These are phyloP conservation scores for Geotrichum cucujoidarum DNA, from an alignment of 1,139 yeast genomes.

Conservation along the genomic window DNA sequence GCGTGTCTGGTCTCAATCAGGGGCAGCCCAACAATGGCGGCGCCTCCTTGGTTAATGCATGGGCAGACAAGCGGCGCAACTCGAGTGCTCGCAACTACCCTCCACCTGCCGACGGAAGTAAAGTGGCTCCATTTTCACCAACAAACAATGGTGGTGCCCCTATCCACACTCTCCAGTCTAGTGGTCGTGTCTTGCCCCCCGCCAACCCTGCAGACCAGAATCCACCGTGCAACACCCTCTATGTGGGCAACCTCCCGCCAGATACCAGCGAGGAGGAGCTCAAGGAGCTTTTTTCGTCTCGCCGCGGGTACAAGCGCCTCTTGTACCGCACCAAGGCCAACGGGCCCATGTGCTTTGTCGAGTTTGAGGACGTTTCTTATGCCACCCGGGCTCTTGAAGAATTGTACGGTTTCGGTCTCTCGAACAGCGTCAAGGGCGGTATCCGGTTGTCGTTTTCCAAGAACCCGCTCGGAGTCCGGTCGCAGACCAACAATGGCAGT, in stretches of 20 bases:
- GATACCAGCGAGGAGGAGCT: slow-evolving; percentile 94
- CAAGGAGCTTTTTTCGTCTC: slow-evolving; percentile 79
- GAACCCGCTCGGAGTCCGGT: slow-evolving; percentile 90
- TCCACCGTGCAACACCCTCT: slow-evolving; percentile 95
- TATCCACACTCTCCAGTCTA: slow-evolving; percentile 35
- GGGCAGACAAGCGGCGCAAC: slow-evolving; percentile 17
- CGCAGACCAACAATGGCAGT: slow-evolving; percentile 29
- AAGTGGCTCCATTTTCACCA: slow-evolving; percentile 30
- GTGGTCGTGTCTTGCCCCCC: slow-evolving; percentile 71
- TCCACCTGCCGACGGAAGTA: slow-evolving; percentile 18
- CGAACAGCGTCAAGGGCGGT: slow-evolving; percentile 77
- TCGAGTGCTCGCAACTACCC: slow-evolving; percentile 17
- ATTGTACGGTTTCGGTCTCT: slow-evolving; percentile 76
- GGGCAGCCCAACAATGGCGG: not conserved
- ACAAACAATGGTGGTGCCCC: slow-evolving; percentile 33
- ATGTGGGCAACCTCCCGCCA: slow-evolving; percentile 95
- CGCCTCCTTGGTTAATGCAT: slow-evolving; percentile 9
- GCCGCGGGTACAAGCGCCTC: slow-evolving; percentile 85
- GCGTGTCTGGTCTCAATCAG: slow-evolving; percentile 6
- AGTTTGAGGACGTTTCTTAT: slow-evolving; percentile 89
- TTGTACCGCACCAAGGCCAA: slow-evolving; percentile 65
- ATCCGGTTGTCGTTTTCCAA: slow-evolving; percentile 89
- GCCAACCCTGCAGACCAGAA: slow-evolving; percentile 98
- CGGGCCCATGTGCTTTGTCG: slow-evolving; percentile 99
- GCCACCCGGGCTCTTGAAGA: slow-evolving; percentile 94